Evolutionary conservation across 768 basidiomycete genomes (phyloP), one percentile per base, ranked within the genome.

Genomic region (Serendipita sp.): DNA sequence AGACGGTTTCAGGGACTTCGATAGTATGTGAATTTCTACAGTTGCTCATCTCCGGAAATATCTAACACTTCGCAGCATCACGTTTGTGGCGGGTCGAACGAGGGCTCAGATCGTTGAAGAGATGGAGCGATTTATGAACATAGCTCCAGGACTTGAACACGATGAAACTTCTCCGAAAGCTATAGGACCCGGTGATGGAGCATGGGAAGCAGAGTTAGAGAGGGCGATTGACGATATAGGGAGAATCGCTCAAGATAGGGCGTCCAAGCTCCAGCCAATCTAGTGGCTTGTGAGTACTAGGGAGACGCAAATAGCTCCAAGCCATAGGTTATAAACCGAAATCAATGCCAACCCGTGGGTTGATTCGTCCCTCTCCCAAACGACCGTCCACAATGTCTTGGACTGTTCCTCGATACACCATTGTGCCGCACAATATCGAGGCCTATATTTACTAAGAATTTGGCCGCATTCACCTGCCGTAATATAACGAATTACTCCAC

Each of bases 1-100:
- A 74, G 70, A 30, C 74, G 74, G 61, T 95, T 85, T 68, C 82
- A 86, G 0, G 83, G 86, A 2, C 70, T 96, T 66, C 79, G 88
- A 20, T 95, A 91, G 45, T 48, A 20, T 20, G 45, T n/a, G 9
- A 9, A 9, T n/a, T 48, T 48, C 20, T 9, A 48, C 26, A 48
- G 5, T 20, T 48, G n/a, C 42, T 38, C 7, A 38, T 38, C 14
- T 14, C 7, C 14, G 38, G 38, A 48, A 20, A 48, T 28, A 48
- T 48, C 45, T 28, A 48, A 48, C 26, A 9, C 45, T 20, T n/a
- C 26, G 45, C 26, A 48, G 45, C 69, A 89, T 96, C 73, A 93
- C 90, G 3, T 96, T 93, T 69, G 93, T 95, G 42, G 90, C 92
- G 68, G 89, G 90, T 34, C 80, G 92, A 64, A 80, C 81, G 64